These are phyloP conservation scores for Penicillium hesseltinei DNA, from an alignment of 2,329 filamentous ascomycete genomes.

Conservation along the genomic window DNA sequence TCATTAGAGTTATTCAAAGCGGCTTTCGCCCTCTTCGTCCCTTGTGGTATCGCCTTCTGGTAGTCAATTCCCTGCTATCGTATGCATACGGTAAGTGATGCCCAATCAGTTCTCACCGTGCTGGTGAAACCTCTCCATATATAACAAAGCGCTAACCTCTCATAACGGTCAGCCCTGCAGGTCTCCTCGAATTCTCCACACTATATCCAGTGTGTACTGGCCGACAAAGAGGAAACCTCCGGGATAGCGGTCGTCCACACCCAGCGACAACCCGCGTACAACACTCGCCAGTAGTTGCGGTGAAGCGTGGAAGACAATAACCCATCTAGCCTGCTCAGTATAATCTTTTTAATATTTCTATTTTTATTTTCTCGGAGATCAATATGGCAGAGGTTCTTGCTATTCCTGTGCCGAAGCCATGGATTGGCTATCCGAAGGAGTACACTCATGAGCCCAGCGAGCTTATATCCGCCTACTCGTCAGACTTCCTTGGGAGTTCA, in stretches of 20 bases:
- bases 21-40: background rate
- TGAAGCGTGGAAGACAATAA: conserved; percentile 20
- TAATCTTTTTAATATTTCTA: background rate
- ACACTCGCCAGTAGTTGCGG: conserved; percentile 25
- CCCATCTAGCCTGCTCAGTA: background rate
- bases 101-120: conserved; percentile 6
- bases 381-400: conserved; percentile 17
- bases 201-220: conserved; percentile 18
- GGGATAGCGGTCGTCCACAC: conserved; percentile 22
- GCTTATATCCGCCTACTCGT: conserved; percentile 1
- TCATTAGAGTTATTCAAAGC: background rate
- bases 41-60: background rate
- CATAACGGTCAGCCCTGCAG: conserved; percentile 27
- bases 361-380: background rate
- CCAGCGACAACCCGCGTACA: conserved; percentile 27
- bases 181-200: conserved; percentile 21
- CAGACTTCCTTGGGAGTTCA: background rate
- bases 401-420: conserved; percentile 12
- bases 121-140: conserved; percentile 26
- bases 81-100: conserved; percentile 5
- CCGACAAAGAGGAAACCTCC: conserved; percentile 9
- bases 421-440: conserved; percentile 9
- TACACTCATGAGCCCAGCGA: background rate
- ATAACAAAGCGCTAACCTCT: conserved; percentile 19
- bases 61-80: background rate